These are phyloP conservation scores for Kodamaea fukazawae DNA, from an alignment of 805 yeast genomes.

Conservation along the genomic window DNA sequence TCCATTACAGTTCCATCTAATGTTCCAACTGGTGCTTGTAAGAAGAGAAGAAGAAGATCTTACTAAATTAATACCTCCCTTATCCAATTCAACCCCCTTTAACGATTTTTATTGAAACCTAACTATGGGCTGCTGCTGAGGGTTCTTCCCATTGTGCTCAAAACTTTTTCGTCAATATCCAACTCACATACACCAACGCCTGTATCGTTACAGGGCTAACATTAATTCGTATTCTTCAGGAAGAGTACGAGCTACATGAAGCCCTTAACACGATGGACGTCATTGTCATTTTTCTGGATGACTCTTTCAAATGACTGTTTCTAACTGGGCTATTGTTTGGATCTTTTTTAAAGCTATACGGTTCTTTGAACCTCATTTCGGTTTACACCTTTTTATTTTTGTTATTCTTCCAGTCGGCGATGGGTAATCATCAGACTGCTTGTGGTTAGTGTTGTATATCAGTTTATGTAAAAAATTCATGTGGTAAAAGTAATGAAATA, in stretches of 20 bases:
- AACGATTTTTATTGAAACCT: neutral
- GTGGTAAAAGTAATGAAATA: neutral
- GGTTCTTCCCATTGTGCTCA: too few relatives aligned
- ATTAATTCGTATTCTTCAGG: neutral
- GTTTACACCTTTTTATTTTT: neutral
- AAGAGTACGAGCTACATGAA: neutral
- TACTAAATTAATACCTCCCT: slow-evolving; percentile 13
- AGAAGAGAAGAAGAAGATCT: slow-evolving; percentile 28
- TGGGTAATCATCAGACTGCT: too few relatives aligned
- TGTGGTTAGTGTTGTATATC: neutral
- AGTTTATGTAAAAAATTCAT: neutral
- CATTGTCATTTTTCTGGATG: slow-evolving; percentile 6
- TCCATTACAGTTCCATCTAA: neutral
- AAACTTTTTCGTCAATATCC: neutral
- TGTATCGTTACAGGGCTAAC: too few relatives aligned
- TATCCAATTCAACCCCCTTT: neutral
- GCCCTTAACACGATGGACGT: neutral
- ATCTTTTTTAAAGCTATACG: neutral
- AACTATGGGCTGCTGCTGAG: too few relatives aligned
- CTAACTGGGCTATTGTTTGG: neutral
- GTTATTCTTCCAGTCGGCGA: too few relatives aligned
- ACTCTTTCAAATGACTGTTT: slow-evolving; percentile 3
- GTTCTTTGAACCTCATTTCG: neutral
- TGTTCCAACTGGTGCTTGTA: slow-evolving; percentile 9
- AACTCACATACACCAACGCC: neutral